Percentiles rank a stretch among this genome's conserved stretches.
Conservation (phyloP, 805 yeast genomes). For the Lachancea lanzarotensis region DNA sequence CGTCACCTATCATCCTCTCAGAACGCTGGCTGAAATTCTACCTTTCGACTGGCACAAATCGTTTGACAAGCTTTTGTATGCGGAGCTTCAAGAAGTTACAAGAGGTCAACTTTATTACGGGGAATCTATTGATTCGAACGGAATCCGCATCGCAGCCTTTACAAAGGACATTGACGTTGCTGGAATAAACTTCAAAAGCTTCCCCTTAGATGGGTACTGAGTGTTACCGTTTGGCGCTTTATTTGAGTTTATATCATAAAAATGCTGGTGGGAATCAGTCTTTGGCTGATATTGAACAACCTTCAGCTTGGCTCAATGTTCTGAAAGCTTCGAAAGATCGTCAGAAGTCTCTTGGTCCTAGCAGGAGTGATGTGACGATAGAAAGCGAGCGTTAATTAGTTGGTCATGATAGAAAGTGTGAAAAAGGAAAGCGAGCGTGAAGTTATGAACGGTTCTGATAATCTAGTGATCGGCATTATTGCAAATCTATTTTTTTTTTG, state of each 20-base stretch:
- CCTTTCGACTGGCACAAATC: constrained; percentile 1
- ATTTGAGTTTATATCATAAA: constrained; percentile 3
- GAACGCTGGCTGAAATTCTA: constrained; percentile 3
- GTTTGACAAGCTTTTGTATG: neutral
- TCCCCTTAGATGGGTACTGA: neutral
- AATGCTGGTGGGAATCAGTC: constrained; percentile 7
- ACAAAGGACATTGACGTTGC: constrained; percentile 3
- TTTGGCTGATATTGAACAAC: neutral
- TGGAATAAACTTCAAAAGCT: constrained; percentile 1
- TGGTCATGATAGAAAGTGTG: neutral
- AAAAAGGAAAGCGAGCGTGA: constrained; percentile 1
- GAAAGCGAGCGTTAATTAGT: constrained; percentile 2
- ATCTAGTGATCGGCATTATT: no score
- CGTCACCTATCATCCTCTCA: constrained; percentile 10
- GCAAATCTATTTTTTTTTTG: neutral
- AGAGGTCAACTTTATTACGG: neutral
- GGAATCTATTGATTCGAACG: neutral
- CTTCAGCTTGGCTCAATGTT: neutral
- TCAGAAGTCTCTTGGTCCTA: neutral
- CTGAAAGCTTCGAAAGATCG: neutral
- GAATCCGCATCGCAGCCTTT: neutral
- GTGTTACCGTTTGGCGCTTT: neutral
- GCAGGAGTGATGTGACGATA: neutral
- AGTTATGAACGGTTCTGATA: no score
- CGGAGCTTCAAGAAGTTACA: constrained; percentile 1